Percentiles rank a stretch among this genome's conserved stretches.
phyloP scores from a whole-genome alignment of 2,329 filamentous ascomycete species.

The Colletotrichum incanum region DNA sequence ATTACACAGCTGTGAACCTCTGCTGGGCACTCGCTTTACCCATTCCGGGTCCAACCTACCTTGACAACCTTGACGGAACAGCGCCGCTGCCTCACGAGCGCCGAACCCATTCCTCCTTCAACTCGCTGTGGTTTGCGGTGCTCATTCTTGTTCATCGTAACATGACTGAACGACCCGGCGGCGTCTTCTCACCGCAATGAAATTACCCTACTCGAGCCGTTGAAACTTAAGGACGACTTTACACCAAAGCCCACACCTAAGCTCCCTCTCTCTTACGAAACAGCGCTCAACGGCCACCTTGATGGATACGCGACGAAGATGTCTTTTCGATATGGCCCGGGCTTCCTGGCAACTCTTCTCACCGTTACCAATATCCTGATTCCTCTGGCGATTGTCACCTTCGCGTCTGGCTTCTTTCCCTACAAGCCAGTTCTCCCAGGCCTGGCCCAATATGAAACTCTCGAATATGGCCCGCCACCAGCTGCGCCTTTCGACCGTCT shows the following conservation, averaged over 20 bases:
- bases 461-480: slow-evolving; percentile 70
- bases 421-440: slow-evolving; percentile 96
- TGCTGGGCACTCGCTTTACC: slow-evolving; percentile 25
- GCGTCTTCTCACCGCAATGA: slow-evolving; percentile 11
- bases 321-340: slow-evolving; percentile 31
- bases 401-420: slow-evolving; percentile 95
- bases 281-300: slow-evolving; percentile 28
- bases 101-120: slow-evolving; percentile 16
- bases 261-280: background rate
- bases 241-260: background rate
- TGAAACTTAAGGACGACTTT: background rate
- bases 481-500: slow-evolving; percentile 87
- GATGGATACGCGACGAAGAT: slow-evolving; percentile 41
- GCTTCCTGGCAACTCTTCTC: slow-evolving; percentile 58
- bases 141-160: slow-evolving; percentile 10
- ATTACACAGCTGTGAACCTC: slow-evolving; percentile 22
- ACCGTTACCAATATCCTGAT: slow-evolving; percentile 83
- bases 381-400: slow-evolving; percentile 80
- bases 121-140: background rate
- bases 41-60: slow-evolving; percentile 25
- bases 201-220: background rate
- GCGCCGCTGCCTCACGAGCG: slow-evolving; percentile 21
- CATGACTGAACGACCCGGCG: slow-evolving; percentile 27
- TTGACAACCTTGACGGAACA: slow-evolving; percentile 24
- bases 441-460: slow-evolving; percentile 77